Conservation (phyloP, 345 rosid species). For the Mercurialis annua region DNA sequence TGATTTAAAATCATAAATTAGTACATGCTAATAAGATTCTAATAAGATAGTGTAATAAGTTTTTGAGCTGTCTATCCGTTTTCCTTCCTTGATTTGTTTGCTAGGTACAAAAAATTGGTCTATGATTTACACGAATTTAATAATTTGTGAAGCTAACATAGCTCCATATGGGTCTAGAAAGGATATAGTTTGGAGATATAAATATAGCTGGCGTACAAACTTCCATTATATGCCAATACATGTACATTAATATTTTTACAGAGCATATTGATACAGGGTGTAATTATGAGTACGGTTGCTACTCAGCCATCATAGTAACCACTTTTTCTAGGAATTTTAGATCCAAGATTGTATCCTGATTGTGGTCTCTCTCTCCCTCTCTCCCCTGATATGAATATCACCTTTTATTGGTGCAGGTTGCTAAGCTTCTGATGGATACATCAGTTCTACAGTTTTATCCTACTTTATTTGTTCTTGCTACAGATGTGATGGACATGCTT, state of each 20-base stretch:
- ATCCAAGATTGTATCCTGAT: not conserved
- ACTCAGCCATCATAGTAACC: not conserved
- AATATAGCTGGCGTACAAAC: not conserved
- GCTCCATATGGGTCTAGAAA: not conserved
- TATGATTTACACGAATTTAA: not conserved
- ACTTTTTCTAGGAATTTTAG: slow-evolving; percentile 8
- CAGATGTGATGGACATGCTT: slow-evolving; percentile 80
- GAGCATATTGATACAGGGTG: not conserved
- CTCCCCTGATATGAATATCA: slow-evolving; percentile 1
- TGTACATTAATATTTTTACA: not conserved
- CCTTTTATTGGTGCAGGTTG: slow-evolving; percentile 53
- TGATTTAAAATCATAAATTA: slow-evolving; percentile 4
- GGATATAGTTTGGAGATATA: not conserved
- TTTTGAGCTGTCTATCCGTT: slow-evolving; percentile 1
- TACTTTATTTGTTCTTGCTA: slow-evolving; percentile 75
- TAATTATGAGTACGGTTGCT: not conserved
- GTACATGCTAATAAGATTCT: too few relatives aligned
- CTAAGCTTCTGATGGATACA: slow-evolving; percentile 89
- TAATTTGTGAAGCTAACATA: not conserved
- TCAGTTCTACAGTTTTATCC: slow-evolving; percentile 87
- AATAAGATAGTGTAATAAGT: not conserved
- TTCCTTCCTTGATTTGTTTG: slow-evolving; percentile 2
- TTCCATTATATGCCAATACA: not conserved
- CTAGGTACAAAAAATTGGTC: not conserved
- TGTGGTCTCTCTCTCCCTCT: not conserved